Conservation (phyloP, 768 basidiomycete genomes). For the Boletus tylopilopsis region DNA sequence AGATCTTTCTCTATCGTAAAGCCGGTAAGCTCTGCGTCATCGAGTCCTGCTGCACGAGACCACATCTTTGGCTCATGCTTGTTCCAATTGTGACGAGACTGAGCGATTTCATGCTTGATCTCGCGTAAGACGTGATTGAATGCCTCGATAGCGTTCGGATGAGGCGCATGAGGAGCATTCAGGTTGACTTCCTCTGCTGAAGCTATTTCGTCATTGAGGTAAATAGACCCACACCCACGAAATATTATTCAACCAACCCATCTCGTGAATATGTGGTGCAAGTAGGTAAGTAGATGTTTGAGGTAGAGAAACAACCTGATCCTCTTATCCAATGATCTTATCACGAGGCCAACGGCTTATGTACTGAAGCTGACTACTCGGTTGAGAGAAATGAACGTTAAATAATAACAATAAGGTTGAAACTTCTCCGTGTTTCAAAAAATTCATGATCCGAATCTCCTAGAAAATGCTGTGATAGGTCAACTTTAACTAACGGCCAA, state of each 20-base stretch:
- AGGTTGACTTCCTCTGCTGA: conserved; percentile 53
- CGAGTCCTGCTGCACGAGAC: conserved; percentile 50
- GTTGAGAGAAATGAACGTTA: conserved; percentile 6
- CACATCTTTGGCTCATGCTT: conserved; percentile 60
- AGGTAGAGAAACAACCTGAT: neutral
- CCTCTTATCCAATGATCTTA: conserved; percentile 16
- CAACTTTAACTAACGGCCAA: conserved; percentile 4
- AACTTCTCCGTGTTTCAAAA: conserved; percentile 28
- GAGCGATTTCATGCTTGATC: conserved; percentile 65
- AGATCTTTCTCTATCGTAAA: conserved; percentile 49
- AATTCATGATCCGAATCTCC: conserved; percentile 20
- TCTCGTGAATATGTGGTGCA: conserved; percentile 12
- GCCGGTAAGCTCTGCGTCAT: conserved; percentile 47
- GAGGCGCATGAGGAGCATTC: conserved; percentile 59
- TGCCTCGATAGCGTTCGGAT: conserved; percentile 57
- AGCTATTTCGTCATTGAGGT: conserved; percentile 38
- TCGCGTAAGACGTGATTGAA: conserved; percentile 50
- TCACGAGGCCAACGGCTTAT: conserved; percentile 15
- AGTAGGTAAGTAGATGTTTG: conserved; percentile 2
- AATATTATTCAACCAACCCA: conserved; percentile 22
- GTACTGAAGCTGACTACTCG: conserved; percentile 11
- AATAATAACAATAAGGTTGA: conserved; percentile 25
- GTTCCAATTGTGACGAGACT: conserved; percentile 69
- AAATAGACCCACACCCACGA: conserved; percentile 3
- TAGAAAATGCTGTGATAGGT: conserved; percentile 3